Percentiles rank a stretch among this genome's conserved stretches.
Conservation (phyloP, 2,329 filamentous ascomycete genomes). For the Tolypocladium nubicola region DNA sequence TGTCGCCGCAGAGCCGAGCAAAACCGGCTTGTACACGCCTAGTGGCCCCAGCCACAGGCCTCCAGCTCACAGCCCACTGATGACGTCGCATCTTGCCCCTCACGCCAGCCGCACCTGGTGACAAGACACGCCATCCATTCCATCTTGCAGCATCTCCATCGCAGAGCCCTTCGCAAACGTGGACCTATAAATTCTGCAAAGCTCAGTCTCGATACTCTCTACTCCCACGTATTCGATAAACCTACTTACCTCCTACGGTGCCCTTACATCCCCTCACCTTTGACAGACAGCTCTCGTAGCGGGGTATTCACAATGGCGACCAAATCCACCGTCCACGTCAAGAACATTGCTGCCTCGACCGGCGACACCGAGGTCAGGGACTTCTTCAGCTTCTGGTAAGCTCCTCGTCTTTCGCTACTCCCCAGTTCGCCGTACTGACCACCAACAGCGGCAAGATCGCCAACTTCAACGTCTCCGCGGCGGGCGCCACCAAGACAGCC, state of each 20-base stretch:
- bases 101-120: background rate
- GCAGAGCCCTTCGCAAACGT: background rate
- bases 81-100: background rate
- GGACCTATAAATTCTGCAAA: background rate
- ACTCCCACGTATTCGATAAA: background rate
- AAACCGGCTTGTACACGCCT: background rate
- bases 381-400: constrained; percentile 94
- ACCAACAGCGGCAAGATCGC: constrained; percentile 75
- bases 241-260: background rate
- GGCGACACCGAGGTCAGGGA: constrained; percentile 85
- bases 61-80: background rate
- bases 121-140: background rate
- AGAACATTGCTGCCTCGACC: constrained; percentile 75
- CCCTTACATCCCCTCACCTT: background rate
- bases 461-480: constrained; percentile 62
- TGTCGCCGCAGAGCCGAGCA: background rate
- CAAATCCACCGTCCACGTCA: constrained; percentile 55
- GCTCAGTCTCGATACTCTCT: background rate
- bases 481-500: constrained; percentile 64
- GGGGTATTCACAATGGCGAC: constrained; percentile 5
- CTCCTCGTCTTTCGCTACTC: background rate
- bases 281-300: background rate
- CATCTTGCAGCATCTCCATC: background rate
- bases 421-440: background rate
- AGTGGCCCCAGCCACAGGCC: background rate